phyloP scores from a whole-genome alignment of 75 land plant species.

The Pinus albicaulis region DNA sequence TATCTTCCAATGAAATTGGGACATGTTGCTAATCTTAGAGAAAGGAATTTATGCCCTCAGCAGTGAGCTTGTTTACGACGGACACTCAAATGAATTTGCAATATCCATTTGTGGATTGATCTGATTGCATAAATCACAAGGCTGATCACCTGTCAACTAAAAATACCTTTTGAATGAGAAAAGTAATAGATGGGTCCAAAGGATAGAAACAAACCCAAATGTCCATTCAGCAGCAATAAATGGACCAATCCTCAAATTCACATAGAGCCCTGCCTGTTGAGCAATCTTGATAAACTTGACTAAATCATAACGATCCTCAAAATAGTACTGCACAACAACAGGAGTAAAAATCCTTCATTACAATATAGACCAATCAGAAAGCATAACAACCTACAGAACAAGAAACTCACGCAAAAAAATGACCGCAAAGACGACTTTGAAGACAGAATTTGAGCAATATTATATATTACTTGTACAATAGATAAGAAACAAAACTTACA shows the following conservation, averaged over 20 bases:
- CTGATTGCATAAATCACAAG: neutral
- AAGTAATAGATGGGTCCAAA: neutral
- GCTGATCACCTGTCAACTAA: neutral
- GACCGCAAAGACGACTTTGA: neutral
- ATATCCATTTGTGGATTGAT: neutral
- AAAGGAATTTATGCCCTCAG: neutral
- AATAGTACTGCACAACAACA: constrained; percentile 62
- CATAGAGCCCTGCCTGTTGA: constrained; percentile 68
- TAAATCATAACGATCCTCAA: constrained; percentile 76
- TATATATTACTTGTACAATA: neutral
- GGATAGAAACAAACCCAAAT: constrained; percentile 58
- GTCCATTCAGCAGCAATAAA: constrained; percentile 95
- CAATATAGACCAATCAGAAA: neutral
- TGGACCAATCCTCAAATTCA: constrained; percentile 93
- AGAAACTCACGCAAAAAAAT: neutral
- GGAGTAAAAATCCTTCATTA: neutral
- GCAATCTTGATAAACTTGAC: constrained; percentile 79
- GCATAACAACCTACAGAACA: neutral
- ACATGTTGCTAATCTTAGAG: neutral
- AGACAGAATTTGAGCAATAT: neutral
- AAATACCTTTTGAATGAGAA: neutral
- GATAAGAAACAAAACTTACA: constrained; percentile 8
- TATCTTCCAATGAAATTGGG: neutral
- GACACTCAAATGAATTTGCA: neutral
- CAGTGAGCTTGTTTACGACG: neutral